phyloP scores from a whole-genome alignment of 129 eudicot species.

The Silybum marianum region DNA sequence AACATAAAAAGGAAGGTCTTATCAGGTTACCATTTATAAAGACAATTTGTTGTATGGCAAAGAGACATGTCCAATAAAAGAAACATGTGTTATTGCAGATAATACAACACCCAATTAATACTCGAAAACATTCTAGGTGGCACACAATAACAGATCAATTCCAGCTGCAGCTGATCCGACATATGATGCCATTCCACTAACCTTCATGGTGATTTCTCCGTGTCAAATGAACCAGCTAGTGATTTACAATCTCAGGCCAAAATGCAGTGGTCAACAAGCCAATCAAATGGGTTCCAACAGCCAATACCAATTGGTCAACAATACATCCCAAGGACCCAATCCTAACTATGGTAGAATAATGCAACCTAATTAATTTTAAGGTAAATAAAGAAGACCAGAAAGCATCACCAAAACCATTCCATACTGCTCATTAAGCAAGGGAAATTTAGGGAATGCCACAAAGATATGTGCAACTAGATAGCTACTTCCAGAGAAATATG shows the following conservation, averaged over 20 bases:
- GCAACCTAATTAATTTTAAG: background rate
- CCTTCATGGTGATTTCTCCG: constrained; percentile 37
- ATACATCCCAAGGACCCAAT: too few relatives aligned
- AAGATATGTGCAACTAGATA: background rate
- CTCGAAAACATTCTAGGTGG: background rate
- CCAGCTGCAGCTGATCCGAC: constrained; percentile 7
- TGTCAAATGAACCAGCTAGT: constrained; percentile 36
- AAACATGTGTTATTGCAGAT: background rate
- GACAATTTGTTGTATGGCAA: background rate
- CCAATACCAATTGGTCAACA: constrained; percentile 28
- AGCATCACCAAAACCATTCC: constrained; percentile 5
- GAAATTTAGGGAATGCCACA: background rate
- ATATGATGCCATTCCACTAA: constrained; percentile 33
- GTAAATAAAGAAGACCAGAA: background rate
- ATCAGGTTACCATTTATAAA: background rate
- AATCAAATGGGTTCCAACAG: constrained; percentile 46
- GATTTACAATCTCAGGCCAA: constrained; percentile 45
- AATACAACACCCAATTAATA: background rate
- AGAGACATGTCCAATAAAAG: background rate
- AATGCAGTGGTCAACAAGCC: constrained; percentile 33
- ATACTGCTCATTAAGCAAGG: background rate
- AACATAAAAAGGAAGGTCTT: background rate
- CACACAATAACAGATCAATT: constrained; percentile 10
- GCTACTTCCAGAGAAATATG: background rate
- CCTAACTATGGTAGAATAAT: background rate